Base-by-base conservation (phyloP, 768 basidiomycete genomes). In the Pleurotus ostreatus region DNA sequence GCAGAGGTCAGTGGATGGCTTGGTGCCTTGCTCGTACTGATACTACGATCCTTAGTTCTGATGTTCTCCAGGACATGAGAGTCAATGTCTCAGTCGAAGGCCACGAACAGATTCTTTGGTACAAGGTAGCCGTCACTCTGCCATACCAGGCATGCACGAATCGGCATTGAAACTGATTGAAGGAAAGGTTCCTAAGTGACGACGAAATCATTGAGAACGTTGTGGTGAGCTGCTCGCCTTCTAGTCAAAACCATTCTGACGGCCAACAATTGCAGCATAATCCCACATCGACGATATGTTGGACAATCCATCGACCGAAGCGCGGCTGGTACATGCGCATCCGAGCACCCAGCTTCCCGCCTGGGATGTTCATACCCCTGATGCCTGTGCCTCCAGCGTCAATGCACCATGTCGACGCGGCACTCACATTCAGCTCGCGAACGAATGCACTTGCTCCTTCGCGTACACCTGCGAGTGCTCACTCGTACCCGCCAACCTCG, bases 291-390 rank as follows among this genome's bases (percentile, higher is more conserved):
- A 78, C 78, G 0, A 67, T 89, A 2, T 77, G 80, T 55, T 93
- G 91, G 91, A 81, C 81, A 8, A 82, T 92, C 23, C 91, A 92
- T 66, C 81, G 84, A 4, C 91, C 91, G 1, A 82, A 84, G 56
- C 82, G 86, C 25, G 91, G 91, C 45, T 93, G 91, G 91, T 93
- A 92, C 68, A 83, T 93, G 57, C 86, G 86, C 41, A 71, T 93
- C 22, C 81, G 87, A 37, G 73, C 88, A 2, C 90, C 91, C 0
- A 62, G 76, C 3, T 92, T 91, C 60, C 86, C 88, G 0, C 84
- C 81, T 11, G 76, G 79, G 2, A 74, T 78, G 9, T 83, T 75
- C 59, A 85, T 86, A 25, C 77, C 82, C 1, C 64, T 86, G 6
- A 70, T 74, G 20, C 82, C 84, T 7, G 71, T 85, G 0, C 69